phyloP scores from a whole-genome alignment of 2,329 filamentous ascomycete species.

The Venturia asperata region DNA sequence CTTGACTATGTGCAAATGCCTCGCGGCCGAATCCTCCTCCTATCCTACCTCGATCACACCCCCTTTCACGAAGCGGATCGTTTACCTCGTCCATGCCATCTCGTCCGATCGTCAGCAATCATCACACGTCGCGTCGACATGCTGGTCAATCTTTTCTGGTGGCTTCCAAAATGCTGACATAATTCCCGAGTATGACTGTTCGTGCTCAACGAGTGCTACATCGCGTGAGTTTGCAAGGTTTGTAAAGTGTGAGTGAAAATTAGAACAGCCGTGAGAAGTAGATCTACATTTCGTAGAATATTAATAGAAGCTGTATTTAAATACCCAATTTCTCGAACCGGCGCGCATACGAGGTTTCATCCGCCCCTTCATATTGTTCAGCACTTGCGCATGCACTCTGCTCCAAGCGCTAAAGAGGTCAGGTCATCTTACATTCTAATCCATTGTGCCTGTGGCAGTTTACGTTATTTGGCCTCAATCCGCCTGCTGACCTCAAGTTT shows the following conservation, averaged over 20 bases:
- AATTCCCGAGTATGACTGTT: not conserved
- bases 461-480: not conserved
- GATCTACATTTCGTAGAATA: not conserved
- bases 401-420: not conserved
- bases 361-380: too few relatives aligned
- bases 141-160: not conserved
- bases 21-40: constrained; percentile 12
- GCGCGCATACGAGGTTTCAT: not conserved
- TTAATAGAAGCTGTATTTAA: not conserved
- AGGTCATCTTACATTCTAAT: not conserved
- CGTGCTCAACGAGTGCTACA: not conserved
- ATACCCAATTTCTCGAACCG: not conserved
- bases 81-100: constrained; percentile 8
- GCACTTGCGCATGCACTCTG: not conserved
- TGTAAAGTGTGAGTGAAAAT: not conserved
- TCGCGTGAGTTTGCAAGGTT: not conserved
- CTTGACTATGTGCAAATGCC: constrained; percentile 10
- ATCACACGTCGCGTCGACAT: not conserved
- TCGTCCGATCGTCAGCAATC: not conserved
- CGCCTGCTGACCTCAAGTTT: not conserved
- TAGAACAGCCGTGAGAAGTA: not conserved
- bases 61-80: constrained; percentile 4
- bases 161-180: not conserved
- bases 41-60: not conserved
- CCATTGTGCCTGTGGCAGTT: not conserved